Percentiles rank a stretch among this genome's conserved stretches.
Conservation (phyloP, 257 asterid genomes). For the Nicotiana noctiflora region DNA sequence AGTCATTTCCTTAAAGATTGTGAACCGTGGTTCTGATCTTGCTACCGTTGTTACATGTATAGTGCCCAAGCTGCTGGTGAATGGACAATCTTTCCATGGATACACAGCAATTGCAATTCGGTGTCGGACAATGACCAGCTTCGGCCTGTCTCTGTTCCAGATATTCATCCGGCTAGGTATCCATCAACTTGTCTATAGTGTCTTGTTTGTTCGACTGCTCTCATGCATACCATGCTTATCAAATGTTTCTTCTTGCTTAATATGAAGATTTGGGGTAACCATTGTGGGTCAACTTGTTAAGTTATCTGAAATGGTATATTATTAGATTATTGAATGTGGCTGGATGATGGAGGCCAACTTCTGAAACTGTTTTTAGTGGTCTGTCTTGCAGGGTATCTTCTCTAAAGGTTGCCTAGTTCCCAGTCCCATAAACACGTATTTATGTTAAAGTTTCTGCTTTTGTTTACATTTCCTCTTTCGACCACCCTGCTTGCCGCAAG, state of each 20-base stretch:
- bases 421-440: too few relatives aligned
- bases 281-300: constrained; percentile 3
- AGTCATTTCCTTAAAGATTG: not conserved
- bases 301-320: not conserved
- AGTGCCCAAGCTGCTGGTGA: constrained; percentile 66
- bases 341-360: not conserved
- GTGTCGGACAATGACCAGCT: constrained; percentile 86
- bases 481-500: too few relatives aligned
- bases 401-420: too few relatives aligned
- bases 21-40: constrained; percentile 15
- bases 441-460: too few relatives aligned
- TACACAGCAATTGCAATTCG: constrained; percentile 91
- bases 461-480: too few relatives aligned
- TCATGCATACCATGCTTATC: not conserved
- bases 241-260: not conserved
- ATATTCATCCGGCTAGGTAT: constrained; percentile 96
- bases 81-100: constrained; percentile 98
- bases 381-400: not conserved
- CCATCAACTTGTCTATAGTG: constrained; percentile 8
- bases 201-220: constrained; percentile 3
- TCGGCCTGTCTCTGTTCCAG: constrained; percentile 82
- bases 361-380: not conserved
- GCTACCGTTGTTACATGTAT: constrained; percentile 11
- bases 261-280: not conserved
- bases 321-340: not conserved